Conservation (phyloP, 2,329 filamentous ascomycete genomes). For the Fusarium veterinarium region DNA sequence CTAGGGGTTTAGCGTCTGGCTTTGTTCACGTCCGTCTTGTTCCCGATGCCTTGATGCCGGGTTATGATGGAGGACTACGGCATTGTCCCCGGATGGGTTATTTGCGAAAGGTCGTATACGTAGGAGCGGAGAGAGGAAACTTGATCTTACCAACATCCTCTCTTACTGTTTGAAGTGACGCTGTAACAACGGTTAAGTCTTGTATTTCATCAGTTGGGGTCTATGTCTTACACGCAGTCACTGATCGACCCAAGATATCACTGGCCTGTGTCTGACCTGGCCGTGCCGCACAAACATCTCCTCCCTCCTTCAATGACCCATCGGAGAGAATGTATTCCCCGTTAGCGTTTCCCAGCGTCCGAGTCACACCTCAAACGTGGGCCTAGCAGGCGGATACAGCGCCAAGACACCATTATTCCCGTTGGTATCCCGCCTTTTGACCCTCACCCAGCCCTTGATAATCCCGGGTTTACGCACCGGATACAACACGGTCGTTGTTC, state of each 20-base stretch:
- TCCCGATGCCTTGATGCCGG: slow-evolving; percentile 25
- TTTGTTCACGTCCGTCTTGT: slow-evolving; percentile 39
- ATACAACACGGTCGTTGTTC: slow-evolving; percentile 17
- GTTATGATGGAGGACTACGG: slow-evolving; percentile 4
- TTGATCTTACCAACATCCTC: neutral
- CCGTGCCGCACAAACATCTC: slow-evolving; percentile 25
- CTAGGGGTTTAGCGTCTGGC: slow-evolving; percentile 19
- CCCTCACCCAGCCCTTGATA: slow-evolving; percentile 38
- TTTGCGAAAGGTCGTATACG: neutral
- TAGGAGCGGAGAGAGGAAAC: neutral
- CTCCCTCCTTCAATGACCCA: slow-evolving; percentile 12
- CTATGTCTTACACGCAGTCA: neutral
- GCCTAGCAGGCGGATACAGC: slow-evolving; percentile 35
- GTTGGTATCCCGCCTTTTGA: slow-evolving; percentile 39
- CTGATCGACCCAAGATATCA: neutral
- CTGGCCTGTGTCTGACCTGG: neutral
- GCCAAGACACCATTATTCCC: slow-evolving; percentile 41
- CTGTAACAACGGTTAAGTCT: neutral
- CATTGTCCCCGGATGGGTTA: slow-evolving; percentile 2
- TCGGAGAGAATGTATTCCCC: slow-evolving; percentile 12
- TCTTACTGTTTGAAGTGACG: neutral
- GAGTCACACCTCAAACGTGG: slow-evolving; percentile 29
- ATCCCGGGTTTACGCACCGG: slow-evolving; percentile 37
- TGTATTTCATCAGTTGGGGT: neutral
- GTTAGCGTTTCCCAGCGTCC: slow-evolving; percentile 35